phyloP scores from a whole-genome alignment of 192 early-diverging fungal species.

The Umbelopsis sp. region DNA sequence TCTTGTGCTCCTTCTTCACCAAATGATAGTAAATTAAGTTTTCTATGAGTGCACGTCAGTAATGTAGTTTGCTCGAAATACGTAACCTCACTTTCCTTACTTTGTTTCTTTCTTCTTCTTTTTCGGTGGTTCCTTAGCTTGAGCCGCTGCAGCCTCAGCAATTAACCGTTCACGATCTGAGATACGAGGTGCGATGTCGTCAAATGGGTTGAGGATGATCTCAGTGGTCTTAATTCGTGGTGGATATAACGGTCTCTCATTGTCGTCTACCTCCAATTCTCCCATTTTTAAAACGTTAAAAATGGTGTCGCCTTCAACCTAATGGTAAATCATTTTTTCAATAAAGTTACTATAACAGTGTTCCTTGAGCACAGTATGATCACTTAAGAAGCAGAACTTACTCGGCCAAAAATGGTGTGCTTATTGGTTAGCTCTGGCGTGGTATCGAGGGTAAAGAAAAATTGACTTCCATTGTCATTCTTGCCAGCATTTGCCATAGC shows the following conservation, averaged over 20 bases:
- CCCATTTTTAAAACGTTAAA: slow-evolving; percentile 90
- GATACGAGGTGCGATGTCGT: slow-evolving; percentile 83
- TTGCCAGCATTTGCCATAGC: slow-evolving; percentile 87
- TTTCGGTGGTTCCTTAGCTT: slow-evolving; percentile 42
- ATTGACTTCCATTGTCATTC: slow-evolving; percentile 88
- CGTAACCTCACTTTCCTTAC: slow-evolving; percentile 33
- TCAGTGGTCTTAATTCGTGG: slow-evolving; percentile 63
- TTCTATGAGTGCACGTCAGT: slow-evolving; percentile 40
- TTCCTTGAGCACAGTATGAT: no score
- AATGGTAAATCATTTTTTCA: background rate
- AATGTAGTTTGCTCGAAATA: background rate
- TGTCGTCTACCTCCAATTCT: slow-evolving; percentile 75
- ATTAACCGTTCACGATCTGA: slow-evolving; percentile 38
- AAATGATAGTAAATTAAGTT: slow-evolving; percentile 85
- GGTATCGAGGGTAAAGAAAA: slow-evolving; percentile 90
- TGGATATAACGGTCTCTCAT: slow-evolving; percentile 81
- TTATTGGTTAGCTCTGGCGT: slow-evolving; percentile 85
- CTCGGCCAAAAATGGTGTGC: slow-evolving; percentile 93
- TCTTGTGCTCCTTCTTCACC: slow-evolving; percentile 76
- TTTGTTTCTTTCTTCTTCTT: slow-evolving; percentile 65
- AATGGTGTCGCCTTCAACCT: slow-evolving; percentile 88
- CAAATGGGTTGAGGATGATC: slow-evolving; percentile 87
- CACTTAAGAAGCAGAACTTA: slow-evolving; percentile 24
- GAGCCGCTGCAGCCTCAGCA: slow-evolving; percentile 11
- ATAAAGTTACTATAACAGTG: no score